A percentile compares a stretch with the other conserved stretches of the same genome.
phyloP scores from a whole-genome alignment of 2,329 filamentous ascomycete species.

The Ophiostoma perfectum region DNA sequence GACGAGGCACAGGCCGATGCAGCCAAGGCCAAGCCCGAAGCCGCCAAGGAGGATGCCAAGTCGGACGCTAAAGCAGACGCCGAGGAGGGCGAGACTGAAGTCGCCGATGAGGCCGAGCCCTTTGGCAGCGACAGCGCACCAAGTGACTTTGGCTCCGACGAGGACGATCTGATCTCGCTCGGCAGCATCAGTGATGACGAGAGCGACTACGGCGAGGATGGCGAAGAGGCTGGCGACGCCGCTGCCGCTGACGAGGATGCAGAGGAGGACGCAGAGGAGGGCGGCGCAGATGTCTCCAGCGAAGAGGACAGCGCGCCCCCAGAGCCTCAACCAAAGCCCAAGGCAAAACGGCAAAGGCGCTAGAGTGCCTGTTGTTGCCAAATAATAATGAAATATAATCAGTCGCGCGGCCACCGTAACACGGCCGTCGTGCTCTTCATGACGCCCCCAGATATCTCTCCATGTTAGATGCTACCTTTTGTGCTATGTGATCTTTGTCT shows the following conservation, averaged over 20 bases:
- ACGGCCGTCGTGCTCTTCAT: constrained; percentile 9
- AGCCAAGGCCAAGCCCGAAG: constrained; percentile 34
- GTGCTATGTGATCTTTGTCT: not conserved
- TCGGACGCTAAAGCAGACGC: constrained; percentile 38
- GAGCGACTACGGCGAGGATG: constrained; percentile 21
- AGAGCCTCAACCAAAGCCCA: constrained; percentile 16
- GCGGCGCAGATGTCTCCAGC: constrained; percentile 7
- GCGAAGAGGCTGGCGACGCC: constrained; percentile 1
- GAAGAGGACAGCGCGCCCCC: constrained; percentile 14
- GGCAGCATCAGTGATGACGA: constrained; percentile 27
- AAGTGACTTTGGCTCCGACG: constrained; percentile 25
- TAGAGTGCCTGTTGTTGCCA: not conserved
- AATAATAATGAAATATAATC: constrained; percentile 10
- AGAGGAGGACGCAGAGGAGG: constrained; percentile 16
- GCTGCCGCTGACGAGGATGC: constrained; percentile 13
- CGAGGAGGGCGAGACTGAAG: constrained; percentile 44
- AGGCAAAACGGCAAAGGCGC: constrained; percentile 19
- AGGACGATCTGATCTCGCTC: constrained; percentile 27
- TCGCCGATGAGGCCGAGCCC: constrained; percentile 57
- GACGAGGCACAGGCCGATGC: constrained; percentile 34
- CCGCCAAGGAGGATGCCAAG: constrained; percentile 55
- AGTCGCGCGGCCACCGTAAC: not conserved
- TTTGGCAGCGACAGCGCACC: constrained; percentile 43
- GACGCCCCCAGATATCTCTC: not conserved
- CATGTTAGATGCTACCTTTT: not conserved